These are phyloP conservation scores for Maudiozyma barnettii DNA, from an alignment of 805 yeast species.

Conservation along the genomic window DNA sequence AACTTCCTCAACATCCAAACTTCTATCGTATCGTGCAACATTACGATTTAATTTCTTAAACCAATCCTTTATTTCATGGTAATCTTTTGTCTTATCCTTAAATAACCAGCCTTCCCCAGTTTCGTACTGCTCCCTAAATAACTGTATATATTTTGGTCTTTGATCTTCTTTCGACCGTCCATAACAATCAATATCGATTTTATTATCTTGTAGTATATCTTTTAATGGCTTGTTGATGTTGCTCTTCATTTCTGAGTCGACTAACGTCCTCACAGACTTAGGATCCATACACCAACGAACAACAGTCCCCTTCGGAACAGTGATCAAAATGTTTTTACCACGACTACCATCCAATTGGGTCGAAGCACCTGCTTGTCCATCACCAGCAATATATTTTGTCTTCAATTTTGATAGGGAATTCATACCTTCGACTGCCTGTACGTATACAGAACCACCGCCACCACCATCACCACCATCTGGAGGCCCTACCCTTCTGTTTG, in stretches of 20 bases:
- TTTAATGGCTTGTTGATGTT: conserved; percentile 16
- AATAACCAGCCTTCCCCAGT: conserved; percentile 87
- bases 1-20: conserved; percentile 48
- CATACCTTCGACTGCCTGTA: conserved; percentile 67
- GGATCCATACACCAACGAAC: conserved; percentile 82
- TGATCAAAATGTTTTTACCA: conserved; percentile 70
- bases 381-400: conserved; percentile 58
- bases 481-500: conserved; percentile 79
- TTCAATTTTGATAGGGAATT: conserved; percentile 62
- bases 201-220: conserved; percentile 14
- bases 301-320: conserved; percentile 88
- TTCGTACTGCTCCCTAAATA: conserved; percentile 49
- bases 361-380: conserved; percentile 63
- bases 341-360: conserved; percentile 78
- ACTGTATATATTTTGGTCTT: conserved; percentile 42
- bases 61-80: conserved; percentile 55
- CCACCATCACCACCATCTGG: conserved; percentile 99
- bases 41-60: conserved; percentile 55
- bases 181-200: conserved; percentile 28
- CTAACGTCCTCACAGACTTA: conserved; percentile 30
- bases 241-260: conserved; percentile 12
- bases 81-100: conserved; percentile 65
- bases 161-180: conserved; percentile 23
- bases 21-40: conserved; percentile 57
- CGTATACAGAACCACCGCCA: conserved; percentile 76